Base-by-base conservation (phyloP, 2,329 filamentous ascomycete genomes). In the Ophiobolus disseminans region DNA sequence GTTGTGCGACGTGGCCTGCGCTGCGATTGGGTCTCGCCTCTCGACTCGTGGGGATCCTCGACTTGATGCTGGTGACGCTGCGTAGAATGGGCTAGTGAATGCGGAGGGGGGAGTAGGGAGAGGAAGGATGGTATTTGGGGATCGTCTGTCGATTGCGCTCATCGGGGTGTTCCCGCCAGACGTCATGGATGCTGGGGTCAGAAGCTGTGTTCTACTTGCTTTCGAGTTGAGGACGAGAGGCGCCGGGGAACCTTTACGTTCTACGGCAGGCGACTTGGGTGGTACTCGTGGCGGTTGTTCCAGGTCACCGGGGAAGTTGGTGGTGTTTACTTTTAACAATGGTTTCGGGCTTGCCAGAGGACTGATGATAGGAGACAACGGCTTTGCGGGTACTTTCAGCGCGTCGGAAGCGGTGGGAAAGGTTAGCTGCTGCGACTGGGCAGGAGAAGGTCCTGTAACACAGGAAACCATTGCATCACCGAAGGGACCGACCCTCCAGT, bases 401-500 rank as follows among this genome's bases (percentile, higher is more conserved):
- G 56, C 32, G 6, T 71, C 68, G 16, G 47, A 35, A 11, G 30
- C 38, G 28, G 51, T 52, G 4, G 53, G 43, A 14, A n/a, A n/a
- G n/a, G 40, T 57, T n/a, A 23, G 51, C 20, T 66, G 51, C 17
- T 63, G 55, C 23, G 55, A 35, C 23, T 50, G 50, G 28, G 61
- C 46, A 4, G 64, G 55, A 9, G 69, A 66, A 34, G 72, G 73
- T 2, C 71, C 69, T 25, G 69, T 73, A 19, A 75, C 63, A 44
- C 70, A 72, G 23, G 69, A 66, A 22, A 72, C 63, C 58, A 74
- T 65, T 34, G 73, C 72, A 66, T 74, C 72, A 16, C 72, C 72
- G 47, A 75, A 74, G 3, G 72, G 72, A 35, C 71, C 68, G 19
- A 60, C 47, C 46, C 70, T 65, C 73, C 73, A 75, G 46, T 62